These are phyloP conservation scores for Biscogniauxia mediterranea DNA, from an alignment of 2,329 filamentous ascomycete genomes.

Conservation along the genomic window DNA sequence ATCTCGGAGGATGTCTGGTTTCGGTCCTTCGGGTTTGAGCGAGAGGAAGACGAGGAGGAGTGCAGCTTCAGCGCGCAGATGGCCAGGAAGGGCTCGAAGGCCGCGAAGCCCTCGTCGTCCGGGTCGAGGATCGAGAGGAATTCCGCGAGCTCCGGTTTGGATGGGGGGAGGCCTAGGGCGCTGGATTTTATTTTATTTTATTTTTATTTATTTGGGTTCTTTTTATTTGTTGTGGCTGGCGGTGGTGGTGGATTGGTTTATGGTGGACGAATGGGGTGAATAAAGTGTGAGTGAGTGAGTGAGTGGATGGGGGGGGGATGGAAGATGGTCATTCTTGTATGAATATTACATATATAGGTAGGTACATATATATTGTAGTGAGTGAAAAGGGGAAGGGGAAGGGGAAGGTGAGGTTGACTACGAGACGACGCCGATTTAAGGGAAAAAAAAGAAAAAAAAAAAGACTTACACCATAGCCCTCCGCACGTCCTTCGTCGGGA, in stretches of 20 bases:
- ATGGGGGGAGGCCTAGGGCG: slow-evolving; percentile 75
- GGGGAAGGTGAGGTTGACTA: slow-evolving; percentile 5
- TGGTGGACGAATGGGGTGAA: no score
- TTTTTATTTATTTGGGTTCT: neutral
- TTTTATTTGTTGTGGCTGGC: no score
- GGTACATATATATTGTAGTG: no score
- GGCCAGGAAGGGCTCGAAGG: slow-evolving; percentile 79
- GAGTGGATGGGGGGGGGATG: no score
- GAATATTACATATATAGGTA: no score
- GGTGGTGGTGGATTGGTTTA: no score
- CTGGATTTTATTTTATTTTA: no score
- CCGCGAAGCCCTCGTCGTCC: slow-evolving; percentile 71
- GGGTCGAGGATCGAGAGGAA: slow-evolving; percentile 83
- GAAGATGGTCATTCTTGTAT: no score
- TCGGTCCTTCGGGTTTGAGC: no score
- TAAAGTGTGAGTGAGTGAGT: no score
- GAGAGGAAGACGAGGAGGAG: slow-evolving; percentile 43
- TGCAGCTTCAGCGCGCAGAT: slow-evolving; percentile 86
- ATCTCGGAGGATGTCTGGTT: slow-evolving; percentile 59
- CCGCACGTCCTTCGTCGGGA: slow-evolving; percentile 66
- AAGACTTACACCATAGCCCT: slow-evolving; percentile 67
- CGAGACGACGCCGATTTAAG: no score
- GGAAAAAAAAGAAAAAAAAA: neutral
- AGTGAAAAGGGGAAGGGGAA: neutral
- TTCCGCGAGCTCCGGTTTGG: slow-evolving; percentile 66